These are phyloP conservation scores for Aspergillus tanneri DNA, from an alignment of 2,329 filamentous ascomycete species.

Conservation along the genomic window DNA sequence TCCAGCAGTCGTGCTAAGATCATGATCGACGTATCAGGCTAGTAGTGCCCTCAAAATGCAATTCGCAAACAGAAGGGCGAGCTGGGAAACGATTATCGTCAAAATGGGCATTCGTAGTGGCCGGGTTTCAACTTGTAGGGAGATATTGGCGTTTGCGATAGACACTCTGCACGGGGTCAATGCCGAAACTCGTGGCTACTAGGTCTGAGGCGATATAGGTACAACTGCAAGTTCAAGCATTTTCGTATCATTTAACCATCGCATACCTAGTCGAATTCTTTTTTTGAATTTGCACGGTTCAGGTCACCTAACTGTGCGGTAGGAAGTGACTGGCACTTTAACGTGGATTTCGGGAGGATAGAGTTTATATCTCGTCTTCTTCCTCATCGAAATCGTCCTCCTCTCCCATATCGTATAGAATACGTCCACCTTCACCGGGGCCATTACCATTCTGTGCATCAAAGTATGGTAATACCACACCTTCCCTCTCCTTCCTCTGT, in stretches of 20 bases:
- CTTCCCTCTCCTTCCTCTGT: slow-evolving; percentile 81
- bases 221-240: background rate
- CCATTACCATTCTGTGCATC: slow-evolving; percentile 78
- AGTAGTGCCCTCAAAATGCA: background rate
- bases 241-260: background rate
- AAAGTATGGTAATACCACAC: slow-evolving; percentile 90
- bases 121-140: background rate
- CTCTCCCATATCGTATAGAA: slow-evolving; percentile 92
- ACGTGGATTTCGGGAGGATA: no score
- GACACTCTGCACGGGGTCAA: no score
- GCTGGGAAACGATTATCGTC: background rate
- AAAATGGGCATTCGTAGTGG: background rate
- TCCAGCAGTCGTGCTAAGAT: background rate
- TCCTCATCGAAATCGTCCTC: slow-evolving; percentile 98
- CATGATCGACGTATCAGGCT: background rate
- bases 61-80: background rate
- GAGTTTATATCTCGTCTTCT: slow-evolving; percentile 76
- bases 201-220: background rate
- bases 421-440: slow-evolving; percentile 81
- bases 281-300: no score
- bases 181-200: background rate
- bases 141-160: background rate
- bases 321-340: no score
- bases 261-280: background rate
- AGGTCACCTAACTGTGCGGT: no score